Evolutionary conservation across 805 yeast species (phyloP), one percentile per base, ranked within the genome.

Genomic region (Myxozyma mucilagina): DNA sequence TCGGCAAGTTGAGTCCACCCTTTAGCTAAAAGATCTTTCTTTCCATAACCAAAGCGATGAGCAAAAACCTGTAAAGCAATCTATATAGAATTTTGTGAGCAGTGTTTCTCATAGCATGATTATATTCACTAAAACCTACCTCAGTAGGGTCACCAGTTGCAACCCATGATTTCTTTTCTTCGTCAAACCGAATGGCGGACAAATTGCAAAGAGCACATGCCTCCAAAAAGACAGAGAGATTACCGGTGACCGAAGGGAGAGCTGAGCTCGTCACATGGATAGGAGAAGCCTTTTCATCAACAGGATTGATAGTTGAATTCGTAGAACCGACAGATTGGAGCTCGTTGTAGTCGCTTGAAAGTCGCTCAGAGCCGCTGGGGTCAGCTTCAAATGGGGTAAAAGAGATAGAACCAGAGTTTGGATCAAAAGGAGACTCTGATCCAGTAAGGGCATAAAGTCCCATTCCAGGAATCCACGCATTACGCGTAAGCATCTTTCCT

Each of bases 61-160:
- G 86, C 81, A 70, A 87, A 88, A 0, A 89, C 93, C 70, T 89
- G 93, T 63, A 90, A 86, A 2, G 96, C 96, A 69, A 87, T 85
- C 76, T 58, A 48, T 14, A 13, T 18, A 10, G 14, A 36, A 20
- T 35, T 35, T 38, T 38, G 50, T 51, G 11, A 43, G 18, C 16
- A 38, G 16, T n/a, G 9, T 38, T 13, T 5, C 7, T 16, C 16
- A 9, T 8, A 36, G 9, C 14, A 20, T 18, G 2, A 18, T n/a
- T 8, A n/a, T n/a, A 4, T 20, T 11, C 36, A 24, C 8, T 38
- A 38, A n/a, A 13, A 35, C 47, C 11, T 55, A 54, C 59, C 62
- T 90, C 96, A 2, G 96, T 90, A 45, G 96, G 93, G 71, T 90
- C 96, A 61, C 96, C 96, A 70, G 85, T 86, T 9, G 90, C 91